phyloP scores from a whole-genome alignment of 495 filamentous ascomycete genomes.

The Penicillium paradoxum region DNA sequence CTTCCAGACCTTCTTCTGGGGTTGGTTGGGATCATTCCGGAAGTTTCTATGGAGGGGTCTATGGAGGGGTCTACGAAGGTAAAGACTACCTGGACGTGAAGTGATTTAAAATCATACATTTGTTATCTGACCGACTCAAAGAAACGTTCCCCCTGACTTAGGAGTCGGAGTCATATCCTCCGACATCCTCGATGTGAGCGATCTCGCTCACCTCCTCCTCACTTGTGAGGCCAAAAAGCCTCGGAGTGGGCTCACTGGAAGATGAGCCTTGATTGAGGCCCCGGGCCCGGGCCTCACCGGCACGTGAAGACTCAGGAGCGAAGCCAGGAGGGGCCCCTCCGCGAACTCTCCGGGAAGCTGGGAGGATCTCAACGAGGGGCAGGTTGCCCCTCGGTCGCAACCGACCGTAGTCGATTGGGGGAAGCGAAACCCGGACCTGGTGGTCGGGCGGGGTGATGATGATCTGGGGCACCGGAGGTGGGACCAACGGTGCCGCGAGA shows the following conservation, averaged over 20 bases:
- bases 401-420: not conserved
- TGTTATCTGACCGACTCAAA: not conserved
- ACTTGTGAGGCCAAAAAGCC: not conserved
- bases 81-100: no score
- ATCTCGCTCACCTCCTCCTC: not conserved
- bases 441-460: not conserved
- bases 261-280: not conserved
- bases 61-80: no score
- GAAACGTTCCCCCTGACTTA: not conserved
- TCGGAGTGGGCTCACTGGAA: not conserved
- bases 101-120: not conserved
- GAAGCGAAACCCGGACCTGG: not conserved
- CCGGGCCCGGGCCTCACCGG: no score
- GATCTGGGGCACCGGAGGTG: not conserved
- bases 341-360: not conserved
- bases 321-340: no score
- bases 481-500: no score
- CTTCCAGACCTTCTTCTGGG: no score
- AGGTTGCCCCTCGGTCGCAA: not conserved
- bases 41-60: no score
- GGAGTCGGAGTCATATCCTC: not conserved
- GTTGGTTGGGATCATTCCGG: no score
- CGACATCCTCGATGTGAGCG: not conserved
- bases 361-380: not conserved
- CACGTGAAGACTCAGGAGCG: no score